Evolutionary conservation across 768 basidiomycete genomes (phyloP).

Genomic region (Termitomyces sp.): DNA sequence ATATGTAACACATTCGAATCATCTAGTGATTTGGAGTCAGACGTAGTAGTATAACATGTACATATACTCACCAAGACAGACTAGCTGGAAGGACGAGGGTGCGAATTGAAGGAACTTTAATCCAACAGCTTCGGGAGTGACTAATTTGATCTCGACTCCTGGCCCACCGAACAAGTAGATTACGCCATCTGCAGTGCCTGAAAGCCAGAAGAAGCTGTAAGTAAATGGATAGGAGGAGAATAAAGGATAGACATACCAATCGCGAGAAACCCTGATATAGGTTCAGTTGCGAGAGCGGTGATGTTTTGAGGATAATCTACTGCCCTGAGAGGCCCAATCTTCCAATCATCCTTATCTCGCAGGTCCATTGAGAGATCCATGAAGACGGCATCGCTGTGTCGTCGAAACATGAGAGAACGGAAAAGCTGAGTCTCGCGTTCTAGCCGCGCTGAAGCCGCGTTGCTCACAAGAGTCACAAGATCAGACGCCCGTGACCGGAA

Average conservation of each 20-base stretch:
- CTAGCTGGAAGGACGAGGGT: conserved; percentile 42
- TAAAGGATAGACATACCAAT: conserved; percentile 34
- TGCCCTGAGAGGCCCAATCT: conserved; percentile 39
- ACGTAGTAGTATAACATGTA: not conserved
- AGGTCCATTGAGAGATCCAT: conserved; percentile 54
- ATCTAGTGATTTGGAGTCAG: conserved; percentile 29
- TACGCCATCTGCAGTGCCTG: conserved; percentile 62
- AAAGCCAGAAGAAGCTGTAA: not conserved
- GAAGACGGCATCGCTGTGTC: conserved; percentile 26
- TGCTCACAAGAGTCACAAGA: not conserved
- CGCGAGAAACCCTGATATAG: conserved; percentile 56
- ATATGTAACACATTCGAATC: conserved; percentile 48
- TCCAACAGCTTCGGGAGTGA: conserved; percentile 35
- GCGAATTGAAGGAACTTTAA: conserved; percentile 65
- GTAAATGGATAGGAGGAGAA: not conserved
- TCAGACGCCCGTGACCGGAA: not conserved
- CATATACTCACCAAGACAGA: conserved; percentile 51
- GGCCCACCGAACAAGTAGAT: conserved; percentile 66
- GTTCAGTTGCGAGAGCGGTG: conserved; percentile 50
- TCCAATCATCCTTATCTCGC: conserved; percentile 54
- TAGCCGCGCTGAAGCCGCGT: not conserved
- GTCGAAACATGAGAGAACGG: conserved; percentile 35
- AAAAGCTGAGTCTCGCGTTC: conserved; percentile 14
- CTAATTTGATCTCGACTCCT: conserved; percentile 49
- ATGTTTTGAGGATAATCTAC: conserved; percentile 48